Base-by-base conservation (phyloP, 1,284 basidiomycete genomes). In the Cryptococcus hybrid region DNA sequence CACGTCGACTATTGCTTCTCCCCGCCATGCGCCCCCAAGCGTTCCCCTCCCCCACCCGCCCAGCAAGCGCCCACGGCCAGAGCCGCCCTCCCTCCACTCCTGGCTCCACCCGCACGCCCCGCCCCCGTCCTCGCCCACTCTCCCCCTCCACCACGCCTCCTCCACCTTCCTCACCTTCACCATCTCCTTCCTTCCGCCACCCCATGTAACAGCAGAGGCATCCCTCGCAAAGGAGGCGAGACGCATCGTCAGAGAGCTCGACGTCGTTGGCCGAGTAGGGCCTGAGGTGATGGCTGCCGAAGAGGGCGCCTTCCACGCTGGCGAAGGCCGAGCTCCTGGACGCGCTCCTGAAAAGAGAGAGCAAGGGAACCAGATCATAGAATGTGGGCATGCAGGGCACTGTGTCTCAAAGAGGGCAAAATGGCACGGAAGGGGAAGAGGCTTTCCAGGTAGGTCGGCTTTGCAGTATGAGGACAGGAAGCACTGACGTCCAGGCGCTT, bases 281-380 rank as follows among this genome's bases (percentile, higher is more conserved):
- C 52, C 58, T 4, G 52, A 64, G 54, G 44, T 71, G 38, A 45
- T 70, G 53, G 48, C 56, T 8, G 35, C 50, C 34, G 58, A 52
- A 8, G 71, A 76, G 44, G 74, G 73, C 6, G 70, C 70, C 3
- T 75, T 74, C 57, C 54, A 64, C 30, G 51, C 66, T 55, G 73
- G 70, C 5, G 63, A 68, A 35, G 72, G 71, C 1, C 56, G 64
- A 36, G 63, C 12, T 48, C 63, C 35, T 12, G 55, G 44, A n/a
- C 51, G 36, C 37, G 43, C 38, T 9, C 65, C 61, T 42, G 68
- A 58, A 15, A 63, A 52, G 59, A 69, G 49, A 60, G 71, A 47
- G 67, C 67, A 2, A 58, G 73, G 45, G 74, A 76, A 49, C 74
- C 74, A 2, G 73, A 75, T 63, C 74, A 76, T 64, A 53, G 74